phyloP scores from a whole-genome alignment of 2,329 filamentous ascomycete species.

The Ceratocystis alfenasii region DNA sequence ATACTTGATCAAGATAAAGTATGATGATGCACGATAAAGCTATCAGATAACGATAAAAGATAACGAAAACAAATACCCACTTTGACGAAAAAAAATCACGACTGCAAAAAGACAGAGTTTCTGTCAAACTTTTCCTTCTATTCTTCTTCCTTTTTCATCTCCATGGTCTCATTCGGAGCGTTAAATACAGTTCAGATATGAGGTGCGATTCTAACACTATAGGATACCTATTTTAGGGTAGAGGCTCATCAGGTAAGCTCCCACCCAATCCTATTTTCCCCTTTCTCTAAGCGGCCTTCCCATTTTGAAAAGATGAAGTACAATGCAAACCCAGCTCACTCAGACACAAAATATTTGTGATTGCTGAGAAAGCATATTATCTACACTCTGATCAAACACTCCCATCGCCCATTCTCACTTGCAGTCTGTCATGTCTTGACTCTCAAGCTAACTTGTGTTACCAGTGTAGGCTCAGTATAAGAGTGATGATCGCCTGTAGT shows the following conservation, averaged over 20 bases:
- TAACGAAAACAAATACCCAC: neutral
- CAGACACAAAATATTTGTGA: conserved; percentile 18
- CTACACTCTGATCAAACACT: conserved; percentile 21
- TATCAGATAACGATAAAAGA: neutral
- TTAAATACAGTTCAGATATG: neutral
- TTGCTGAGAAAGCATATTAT: conserved; percentile 22
- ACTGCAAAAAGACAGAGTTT: conserved; percentile 11
- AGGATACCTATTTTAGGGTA: neutral
- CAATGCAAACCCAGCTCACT: conserved; percentile 22
- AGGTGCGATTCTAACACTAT: neutral
- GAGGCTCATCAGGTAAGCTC: conserved; percentile 15
- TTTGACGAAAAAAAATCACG: conserved; percentile 1
- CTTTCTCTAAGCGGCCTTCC: neutral
- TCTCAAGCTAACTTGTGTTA: conserved; percentile 1
- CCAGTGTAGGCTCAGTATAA: neutral
- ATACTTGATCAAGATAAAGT: neutral
- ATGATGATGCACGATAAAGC: neutral
- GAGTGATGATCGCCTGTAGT: too few relatives aligned
- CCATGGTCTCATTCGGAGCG: neutral
- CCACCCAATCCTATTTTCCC: neutral
- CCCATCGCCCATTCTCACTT: neutral
- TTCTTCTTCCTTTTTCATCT: neutral
- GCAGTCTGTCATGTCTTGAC: neutral
- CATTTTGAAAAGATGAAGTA: conserved; percentile 18
- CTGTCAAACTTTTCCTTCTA: neutral